phyloP scores from a whole-genome alignment of 306 rosid species.

The Quercus agrifolia region DNA sequence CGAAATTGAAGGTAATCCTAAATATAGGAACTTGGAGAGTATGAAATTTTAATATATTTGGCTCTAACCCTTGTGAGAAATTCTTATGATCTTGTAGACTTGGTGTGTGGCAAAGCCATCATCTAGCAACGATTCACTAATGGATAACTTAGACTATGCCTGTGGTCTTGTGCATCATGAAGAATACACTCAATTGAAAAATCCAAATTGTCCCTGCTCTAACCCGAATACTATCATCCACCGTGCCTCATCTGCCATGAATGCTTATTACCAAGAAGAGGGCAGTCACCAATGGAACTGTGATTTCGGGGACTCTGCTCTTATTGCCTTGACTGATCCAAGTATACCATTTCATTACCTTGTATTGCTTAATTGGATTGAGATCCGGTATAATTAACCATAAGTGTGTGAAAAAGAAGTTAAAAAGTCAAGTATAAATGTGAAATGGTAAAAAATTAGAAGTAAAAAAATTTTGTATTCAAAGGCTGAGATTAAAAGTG shows the following conservation, averaged over 20 bases:
- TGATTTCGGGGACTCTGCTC: conserved; percentile 8
- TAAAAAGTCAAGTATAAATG: too few species aligned
- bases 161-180: not conserved
- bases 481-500: too few species aligned
- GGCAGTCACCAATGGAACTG: conserved; percentile 18
- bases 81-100: conserved; percentile 8
- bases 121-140: not conserved
- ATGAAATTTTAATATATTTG: not conserved
- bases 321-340: conserved; percentile 17
- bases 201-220: conserved; percentile 20
- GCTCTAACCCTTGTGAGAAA: not conserved
- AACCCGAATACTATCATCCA: conserved; percentile 20
- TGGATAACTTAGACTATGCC: not conserved
- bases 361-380: too few species aligned
- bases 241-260: conserved; percentile 25
- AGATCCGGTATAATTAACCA: too few species aligned
- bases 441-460: too few species aligned
- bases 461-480: too few species aligned
- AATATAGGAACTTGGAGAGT: too few species aligned
- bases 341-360: not conserved
- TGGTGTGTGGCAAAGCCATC: conserved; percentile 31
- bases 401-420: too few species aligned
- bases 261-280: conserved; percentile 14
- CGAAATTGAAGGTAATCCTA: too few species aligned
- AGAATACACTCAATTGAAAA: conserved; percentile 1